Evolutionary conservation across 73 alveolate species (phyloP).

Genomic region (Symbiodinium pilosum): DNA sequence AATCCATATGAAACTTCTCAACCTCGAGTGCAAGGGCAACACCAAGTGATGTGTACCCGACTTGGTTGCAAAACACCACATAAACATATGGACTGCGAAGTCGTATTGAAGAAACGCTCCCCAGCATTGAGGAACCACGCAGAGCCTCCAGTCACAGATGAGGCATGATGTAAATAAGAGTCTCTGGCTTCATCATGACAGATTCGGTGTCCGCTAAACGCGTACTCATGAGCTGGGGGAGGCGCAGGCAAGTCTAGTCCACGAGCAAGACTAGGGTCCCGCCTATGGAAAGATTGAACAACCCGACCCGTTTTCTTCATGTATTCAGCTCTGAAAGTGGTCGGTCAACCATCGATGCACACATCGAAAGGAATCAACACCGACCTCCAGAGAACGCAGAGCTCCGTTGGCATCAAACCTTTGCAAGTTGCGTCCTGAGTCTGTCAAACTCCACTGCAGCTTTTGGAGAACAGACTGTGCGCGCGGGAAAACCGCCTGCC

Average conservation of each 20-base stretch:
- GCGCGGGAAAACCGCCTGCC: neutral
- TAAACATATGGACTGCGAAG: too few relatives aligned
- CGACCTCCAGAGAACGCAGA: neutral
- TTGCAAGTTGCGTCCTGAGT: neutral
- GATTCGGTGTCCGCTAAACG: neutral
- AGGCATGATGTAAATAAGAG: neutral
- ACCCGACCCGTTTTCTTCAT: neutral
- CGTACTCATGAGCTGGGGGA: neutral
- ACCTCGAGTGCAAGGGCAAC: too few relatives aligned
- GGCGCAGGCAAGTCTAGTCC: neutral
- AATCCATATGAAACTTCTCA: too few relatives aligned
- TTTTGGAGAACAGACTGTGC: neutral
- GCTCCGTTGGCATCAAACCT: neutral
- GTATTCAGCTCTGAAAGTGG: neutral
- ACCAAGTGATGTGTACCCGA: too few relatives aligned
- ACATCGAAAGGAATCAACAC: neutral
- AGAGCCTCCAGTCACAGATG: neutral
- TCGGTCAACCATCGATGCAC: neutral
- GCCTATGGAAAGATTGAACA: neutral
- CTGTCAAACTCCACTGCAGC: neutral
- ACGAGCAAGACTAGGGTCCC: neutral
- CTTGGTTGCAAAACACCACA: too few relatives aligned
- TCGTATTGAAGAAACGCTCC: too few relatives aligned
- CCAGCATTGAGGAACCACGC: neutral
- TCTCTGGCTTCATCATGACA: neutral